Conservation (phyloP, 257 asterid species). For the Anisodus tanguticus region DNA sequence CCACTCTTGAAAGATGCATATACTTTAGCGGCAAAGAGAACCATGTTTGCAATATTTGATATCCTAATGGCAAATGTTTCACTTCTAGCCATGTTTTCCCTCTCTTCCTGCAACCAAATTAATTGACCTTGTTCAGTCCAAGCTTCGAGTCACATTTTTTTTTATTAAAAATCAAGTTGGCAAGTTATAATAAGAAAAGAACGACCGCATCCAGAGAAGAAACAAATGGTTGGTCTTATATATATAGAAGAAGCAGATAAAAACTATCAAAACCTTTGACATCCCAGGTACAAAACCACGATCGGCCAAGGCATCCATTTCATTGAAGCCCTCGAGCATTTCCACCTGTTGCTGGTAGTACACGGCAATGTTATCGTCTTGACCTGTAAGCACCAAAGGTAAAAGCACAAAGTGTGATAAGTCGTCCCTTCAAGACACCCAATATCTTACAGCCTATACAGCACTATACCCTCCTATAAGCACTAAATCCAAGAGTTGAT, state of each 20-base stretch:
- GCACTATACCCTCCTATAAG: neutral
- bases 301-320: slow-evolving; percentile 57
- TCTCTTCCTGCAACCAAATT: slow-evolving; percentile 50
- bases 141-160: neutral
- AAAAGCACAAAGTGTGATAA: neutral
- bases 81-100: slow-evolving; percentile 54
- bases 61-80: slow-evolving; percentile 58
- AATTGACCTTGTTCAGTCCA: slow-evolving; percentile 17
- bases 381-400: slow-evolving; percentile 41
- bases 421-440: neutral
- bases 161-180: neutral
- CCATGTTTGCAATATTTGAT: slow-evolving; percentile 59
- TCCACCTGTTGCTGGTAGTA: slow-evolving; percentile 61
- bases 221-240: neutral
- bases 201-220: neutral
- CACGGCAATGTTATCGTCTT: slow-evolving; percentile 54
- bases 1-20: slow-evolving; percentile 59
- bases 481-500: neutral
- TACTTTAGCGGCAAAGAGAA: slow-evolving; percentile 60
- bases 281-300: slow-evolving; percentile 58
- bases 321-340: slow-evolving; percentile 56
- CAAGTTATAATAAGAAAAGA: neutral
- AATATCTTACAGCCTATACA: neutral
- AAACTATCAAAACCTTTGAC: slow-evolving; percentile 50
- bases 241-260: neutral